phyloP scores from a whole-genome alignment of 768 basidiomycete genomes.

The Psilocybe tampanensis region DNA sequence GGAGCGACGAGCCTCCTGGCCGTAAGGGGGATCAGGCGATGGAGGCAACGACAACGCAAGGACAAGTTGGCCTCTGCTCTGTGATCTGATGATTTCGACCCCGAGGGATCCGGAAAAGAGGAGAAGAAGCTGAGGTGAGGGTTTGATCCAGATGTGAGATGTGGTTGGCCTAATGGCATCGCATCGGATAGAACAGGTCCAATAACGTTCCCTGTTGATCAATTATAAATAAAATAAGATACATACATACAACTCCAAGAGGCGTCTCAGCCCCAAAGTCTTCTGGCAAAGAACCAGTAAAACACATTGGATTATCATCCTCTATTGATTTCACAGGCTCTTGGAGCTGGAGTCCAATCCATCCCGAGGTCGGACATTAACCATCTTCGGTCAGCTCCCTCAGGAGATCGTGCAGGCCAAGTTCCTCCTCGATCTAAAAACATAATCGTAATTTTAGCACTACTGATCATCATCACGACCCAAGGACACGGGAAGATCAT shows the following conservation, averaged over 20 bases:
- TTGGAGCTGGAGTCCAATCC: too few relatives aligned
- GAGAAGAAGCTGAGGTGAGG: too few relatives aligned
- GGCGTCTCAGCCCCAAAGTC: too few relatives aligned
- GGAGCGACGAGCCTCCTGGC: background rate
- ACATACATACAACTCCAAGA: background rate
- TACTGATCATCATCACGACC: background rate
- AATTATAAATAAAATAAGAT: background rate
- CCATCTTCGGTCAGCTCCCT: slow-evolving; percentile 30
- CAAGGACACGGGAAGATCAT: background rate
- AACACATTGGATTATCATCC: too few relatives aligned
- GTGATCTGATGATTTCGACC: too few relatives aligned
- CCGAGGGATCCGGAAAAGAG: too few relatives aligned
- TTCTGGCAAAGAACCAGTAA: too few relatives aligned
- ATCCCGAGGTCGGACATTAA: background rate
- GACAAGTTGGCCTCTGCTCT: background rate
- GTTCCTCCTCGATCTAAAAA: slow-evolving; percentile 57
- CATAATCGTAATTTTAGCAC: background rate
- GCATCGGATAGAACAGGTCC: background rate
- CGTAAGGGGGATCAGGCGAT: background rate
- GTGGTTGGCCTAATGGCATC: too few relatives aligned
- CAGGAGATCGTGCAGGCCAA: slow-evolving; percentile 53
- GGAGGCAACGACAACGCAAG: background rate
- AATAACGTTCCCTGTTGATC: background rate
- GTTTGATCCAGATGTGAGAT: too few relatives aligned
- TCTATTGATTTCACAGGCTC: too few relatives aligned